Conservation (phyloP, 352 stramenopile genomes). For the Phytophthora ohioensis region DNA sequence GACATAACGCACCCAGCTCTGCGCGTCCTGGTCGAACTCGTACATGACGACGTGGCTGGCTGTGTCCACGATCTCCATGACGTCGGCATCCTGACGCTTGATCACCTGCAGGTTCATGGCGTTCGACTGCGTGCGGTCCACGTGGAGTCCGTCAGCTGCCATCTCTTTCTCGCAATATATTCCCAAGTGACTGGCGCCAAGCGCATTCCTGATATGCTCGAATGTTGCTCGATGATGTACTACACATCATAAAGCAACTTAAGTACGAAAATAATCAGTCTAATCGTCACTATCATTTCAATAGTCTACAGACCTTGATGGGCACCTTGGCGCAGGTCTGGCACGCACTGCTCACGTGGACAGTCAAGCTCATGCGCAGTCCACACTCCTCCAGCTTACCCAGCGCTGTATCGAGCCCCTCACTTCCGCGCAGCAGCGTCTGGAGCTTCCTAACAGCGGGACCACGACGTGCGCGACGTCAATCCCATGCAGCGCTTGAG, state of each 20-base stretch:
- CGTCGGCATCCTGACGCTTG: conserved; percentile 81
- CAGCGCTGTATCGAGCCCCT: conserved; percentile 18
- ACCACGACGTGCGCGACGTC: conserved; percentile 28
- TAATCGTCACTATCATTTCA: conserved; percentile 2
- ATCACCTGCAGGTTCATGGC: conserved; percentile 90
- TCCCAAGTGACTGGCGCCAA: conserved; percentile 25
- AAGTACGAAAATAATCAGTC: neutral
- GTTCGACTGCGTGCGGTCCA: conserved; percentile 86
- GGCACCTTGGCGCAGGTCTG: conserved; percentile 34
- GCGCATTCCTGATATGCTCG: conserved; percentile 5
- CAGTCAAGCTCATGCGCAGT: conserved; percentile 21
- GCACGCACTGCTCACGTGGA: conserved; percentile 36
- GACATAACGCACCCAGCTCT: conserved; percentile 79
- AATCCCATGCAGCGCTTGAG: conserved; percentile 56
- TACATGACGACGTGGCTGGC: conserved; percentile 90
- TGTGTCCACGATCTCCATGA: conserved; percentile 87
- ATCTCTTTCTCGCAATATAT: conserved; percentile 31
- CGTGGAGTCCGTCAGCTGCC: conserved; percentile 52
- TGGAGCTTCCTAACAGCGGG: conserved; percentile 32
- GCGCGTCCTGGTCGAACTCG: conserved; percentile 85
- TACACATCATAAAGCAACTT: conserved; percentile 11
- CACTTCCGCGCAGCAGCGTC: neutral
- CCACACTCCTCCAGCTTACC: conserved; percentile 27
- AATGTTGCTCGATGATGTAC: conserved; percentile 6
- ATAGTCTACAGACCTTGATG: neutral